phyloP scores from a whole-genome alignment of 495 filamentous ascomycete species.

The Penicillium cataractarum region DNA sequence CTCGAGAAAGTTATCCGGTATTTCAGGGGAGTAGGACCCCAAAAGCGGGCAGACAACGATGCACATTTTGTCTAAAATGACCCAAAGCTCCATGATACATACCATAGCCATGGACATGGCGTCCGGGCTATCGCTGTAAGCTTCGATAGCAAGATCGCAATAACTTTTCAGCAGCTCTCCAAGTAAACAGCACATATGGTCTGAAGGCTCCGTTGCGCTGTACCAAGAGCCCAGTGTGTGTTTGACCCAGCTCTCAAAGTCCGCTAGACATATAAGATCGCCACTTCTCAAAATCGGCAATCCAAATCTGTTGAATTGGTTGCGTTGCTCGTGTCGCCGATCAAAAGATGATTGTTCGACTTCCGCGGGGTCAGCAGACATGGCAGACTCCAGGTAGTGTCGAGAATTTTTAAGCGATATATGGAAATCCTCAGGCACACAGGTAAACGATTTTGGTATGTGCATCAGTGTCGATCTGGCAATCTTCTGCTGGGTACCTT shows the following conservation, averaged over 20 bases:
- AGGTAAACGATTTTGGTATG: conserved; percentile 7
- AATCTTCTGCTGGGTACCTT: conserved; percentile 3
- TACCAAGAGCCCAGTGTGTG: conserved; percentile 35
- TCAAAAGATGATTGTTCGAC: conserved; percentile 7
- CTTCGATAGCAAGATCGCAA: conserved; percentile 19
- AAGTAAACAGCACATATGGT: conserved; percentile 28
- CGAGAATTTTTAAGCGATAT: conserved; percentile 16
- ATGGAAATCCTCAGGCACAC: conserved; percentile 14
- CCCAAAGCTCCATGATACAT: conserved; percentile 62
- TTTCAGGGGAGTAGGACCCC: conserved; percentile 49
- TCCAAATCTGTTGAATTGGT: conserved; percentile 1
- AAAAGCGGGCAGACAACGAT: conserved; percentile 46
- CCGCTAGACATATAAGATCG: conserved; percentile 18
- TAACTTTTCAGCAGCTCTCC: conserved; percentile 36
- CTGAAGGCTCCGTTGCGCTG: conserved; percentile 12
- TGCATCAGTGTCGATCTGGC: neutral
- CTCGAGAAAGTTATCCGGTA: conserved; percentile 46
- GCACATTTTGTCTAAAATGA: conserved; percentile 57
- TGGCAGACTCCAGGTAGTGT: conserved; percentile 12
- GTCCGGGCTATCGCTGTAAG: conserved; percentile 50
- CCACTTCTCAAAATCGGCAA: conserved; percentile 16
- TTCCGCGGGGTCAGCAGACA: neutral
- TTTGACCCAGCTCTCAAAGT: conserved; percentile 48
- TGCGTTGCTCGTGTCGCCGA: conserved; percentile 12
- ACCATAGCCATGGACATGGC: conserved; percentile 59